phyloP scores from a whole-genome alignment of 148 eudicot species.

The Amaranthus cruentus region DNA sequence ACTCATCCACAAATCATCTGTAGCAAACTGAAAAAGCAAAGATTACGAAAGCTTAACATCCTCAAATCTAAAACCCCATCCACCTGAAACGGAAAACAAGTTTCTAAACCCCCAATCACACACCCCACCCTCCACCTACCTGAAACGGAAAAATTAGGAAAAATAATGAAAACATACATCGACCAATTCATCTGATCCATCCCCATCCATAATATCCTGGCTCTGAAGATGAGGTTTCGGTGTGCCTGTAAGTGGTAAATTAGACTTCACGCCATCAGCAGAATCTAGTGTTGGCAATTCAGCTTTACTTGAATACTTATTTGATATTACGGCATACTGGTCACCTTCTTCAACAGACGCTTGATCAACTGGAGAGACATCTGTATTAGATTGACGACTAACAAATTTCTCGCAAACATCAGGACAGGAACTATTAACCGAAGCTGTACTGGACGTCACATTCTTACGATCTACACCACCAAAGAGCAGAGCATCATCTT shows the following conservation, averaged over 20 bases:
- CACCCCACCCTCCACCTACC: neutral
- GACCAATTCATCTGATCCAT: conserved; percentile 29
- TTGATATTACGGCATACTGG: neutral
- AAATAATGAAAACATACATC: conserved; percentile 34
- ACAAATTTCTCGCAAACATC: conserved; percentile 21
- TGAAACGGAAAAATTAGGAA: neutral
- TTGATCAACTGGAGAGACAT: conserved; percentile 7
- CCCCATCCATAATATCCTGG: conserved; percentile 15
- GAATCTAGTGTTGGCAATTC: conserved; percentile 8
- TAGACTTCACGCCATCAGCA: conserved; percentile 19
- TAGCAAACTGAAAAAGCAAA: neutral
- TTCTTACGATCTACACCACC: conserved; percentile 25
- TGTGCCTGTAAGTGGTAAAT: conserved; percentile 10
- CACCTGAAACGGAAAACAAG: neutral
- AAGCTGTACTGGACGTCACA: conserved; percentile 24
- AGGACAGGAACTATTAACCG: conserved; percentile 23
- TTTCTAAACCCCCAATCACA: neutral
- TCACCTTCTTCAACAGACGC: conserved; percentile 13
- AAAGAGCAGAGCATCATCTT: conserved; percentile 23
- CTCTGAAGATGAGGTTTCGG: conserved; percentile 23
- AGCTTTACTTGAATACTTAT: conserved; percentile 15
- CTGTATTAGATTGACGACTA: conserved; percentile 18
- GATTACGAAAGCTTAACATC: neutral
- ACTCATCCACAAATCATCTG: neutral
- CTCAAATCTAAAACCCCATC: neutral